Percentiles rank a stretch among this genome's conserved stretches.
phyloP scores from a whole-genome alignment of 2,329 filamentous ascomycete species.

The Penicillium sp. region DNA sequence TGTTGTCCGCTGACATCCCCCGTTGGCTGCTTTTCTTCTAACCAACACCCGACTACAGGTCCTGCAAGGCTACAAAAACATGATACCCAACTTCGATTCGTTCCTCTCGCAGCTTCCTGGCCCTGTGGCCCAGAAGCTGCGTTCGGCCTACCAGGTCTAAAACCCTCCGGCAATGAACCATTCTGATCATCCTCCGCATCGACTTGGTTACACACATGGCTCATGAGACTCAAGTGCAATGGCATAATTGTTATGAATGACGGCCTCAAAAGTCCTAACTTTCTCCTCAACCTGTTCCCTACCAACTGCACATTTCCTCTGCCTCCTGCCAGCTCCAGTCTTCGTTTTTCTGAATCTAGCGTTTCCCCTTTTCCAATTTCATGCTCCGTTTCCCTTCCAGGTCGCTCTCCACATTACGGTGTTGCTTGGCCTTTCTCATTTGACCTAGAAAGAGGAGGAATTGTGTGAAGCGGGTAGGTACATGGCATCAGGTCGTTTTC shows the following conservation, averaged over 20 bases:
- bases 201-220: neutral
- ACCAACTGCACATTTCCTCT: neutral
- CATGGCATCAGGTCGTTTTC: constrained; percentile 15
- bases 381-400: constrained; percentile 4
- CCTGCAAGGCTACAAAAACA: constrained; percentile 50
- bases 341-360: constrained; percentile 8
- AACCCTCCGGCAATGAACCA: constrained; percentile 8
- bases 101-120: constrained; percentile 47
- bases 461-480: neutral
- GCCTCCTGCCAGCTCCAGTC: neutral
- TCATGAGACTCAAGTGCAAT: neutral
- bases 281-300: neutral
- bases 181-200: neutral
- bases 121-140: constrained; percentile 45
- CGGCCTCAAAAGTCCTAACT: neutral
- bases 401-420: constrained; percentile 1
- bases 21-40: neutral
- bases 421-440: constrained; percentile 11
- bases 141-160: constrained; percentile 46
- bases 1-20: constrained; percentile 34
- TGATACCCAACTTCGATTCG: constrained; percentile 52
- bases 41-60: constrained; percentile 30
- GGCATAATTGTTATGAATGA: constrained; percentile 2
- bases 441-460: constrained; percentile 20
- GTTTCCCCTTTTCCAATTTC: constrained; percentile 6